Conservation (phyloP, 2,329 filamentous ascomycete species). For the Clonostachys chloroleuca region DNA sequence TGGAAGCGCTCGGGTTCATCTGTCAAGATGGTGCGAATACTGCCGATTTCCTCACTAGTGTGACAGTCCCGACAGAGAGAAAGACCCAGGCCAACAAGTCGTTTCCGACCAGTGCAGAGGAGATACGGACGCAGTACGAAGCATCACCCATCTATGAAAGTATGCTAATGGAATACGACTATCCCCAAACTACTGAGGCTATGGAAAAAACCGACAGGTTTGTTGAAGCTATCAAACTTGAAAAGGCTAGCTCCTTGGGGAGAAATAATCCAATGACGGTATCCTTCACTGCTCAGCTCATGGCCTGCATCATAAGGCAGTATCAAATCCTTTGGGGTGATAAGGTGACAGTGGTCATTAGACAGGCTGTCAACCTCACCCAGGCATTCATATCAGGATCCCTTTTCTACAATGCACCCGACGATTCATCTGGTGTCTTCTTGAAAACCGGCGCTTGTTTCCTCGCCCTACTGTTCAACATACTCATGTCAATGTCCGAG, state of each 20-base stretch:
- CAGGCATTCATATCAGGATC: conserved; percentile 61
- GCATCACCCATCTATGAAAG: conserved; percentile 23
- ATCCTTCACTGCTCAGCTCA: conserved; percentile 15
- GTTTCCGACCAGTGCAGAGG: conserved; percentile 57
- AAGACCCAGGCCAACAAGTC: conserved; percentile 18
- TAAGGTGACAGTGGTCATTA: conserved; percentile 17
- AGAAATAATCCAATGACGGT: conserved; percentile 11
- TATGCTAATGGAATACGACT: conserved; percentile 14
- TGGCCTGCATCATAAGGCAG: conserved; percentile 10
- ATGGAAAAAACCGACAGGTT: conserved; percentile 35
- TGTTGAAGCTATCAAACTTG: conserved; percentile 12
- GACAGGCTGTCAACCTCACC: conserved; percentile 55
- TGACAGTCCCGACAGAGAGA: conserved; percentile 60
- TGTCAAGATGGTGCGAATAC: conserved; percentile 46
- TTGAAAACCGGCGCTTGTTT: conserved; percentile 21
- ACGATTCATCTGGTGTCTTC: conserved; percentile 55
- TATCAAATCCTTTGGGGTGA: conserved; percentile 22
- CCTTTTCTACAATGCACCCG: conserved; percentile 60
- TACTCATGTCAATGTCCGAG: conserved; percentile 35
- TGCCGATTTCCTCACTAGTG: conserved; percentile 64
- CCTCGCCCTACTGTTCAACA: conserved; percentile 28
- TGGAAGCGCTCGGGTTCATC: conserved; percentile 60
- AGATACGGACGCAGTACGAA: conserved; percentile 48
- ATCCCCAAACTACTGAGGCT: conserved; percentile 13
- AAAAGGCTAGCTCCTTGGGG: conserved; percentile 6